Conservation (phyloP, 306 rosid genomes). For the Arachis stenosperma region DNA sequence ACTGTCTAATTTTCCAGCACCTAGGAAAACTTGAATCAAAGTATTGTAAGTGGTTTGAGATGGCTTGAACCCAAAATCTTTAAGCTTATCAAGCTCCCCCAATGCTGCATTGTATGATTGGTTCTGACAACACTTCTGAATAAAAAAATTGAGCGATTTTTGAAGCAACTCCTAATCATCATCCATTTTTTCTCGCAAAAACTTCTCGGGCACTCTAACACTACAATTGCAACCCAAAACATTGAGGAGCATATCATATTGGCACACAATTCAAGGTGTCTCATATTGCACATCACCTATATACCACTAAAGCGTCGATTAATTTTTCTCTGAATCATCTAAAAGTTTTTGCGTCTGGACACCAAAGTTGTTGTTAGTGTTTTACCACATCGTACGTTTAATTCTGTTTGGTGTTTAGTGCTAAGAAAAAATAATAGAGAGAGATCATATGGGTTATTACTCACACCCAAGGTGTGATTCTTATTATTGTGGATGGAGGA, state of each 20-base stretch:
- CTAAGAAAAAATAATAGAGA: too few species aligned
- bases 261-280: conserved; percentile 55
- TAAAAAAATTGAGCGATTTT: conserved; percentile 69
- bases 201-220: conserved; percentile 52
- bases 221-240: conserved; percentile 37
- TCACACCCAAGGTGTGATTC: too few species aligned
- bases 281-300: conserved; percentile 54
- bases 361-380: conserved; percentile 46
- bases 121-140: conserved; percentile 69
- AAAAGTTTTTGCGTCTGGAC: conserved; percentile 50
- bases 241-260: conserved; percentile 58
- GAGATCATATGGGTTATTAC: too few species aligned
- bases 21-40: conserved; percentile 72
- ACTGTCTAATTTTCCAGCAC: conserved; percentile 64
- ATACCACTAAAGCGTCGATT: conserved; percentile 51
- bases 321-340: conserved; percentile 63
- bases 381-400: background rate
- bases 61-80: conserved; percentile 79
- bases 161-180: conserved; percentile 63
- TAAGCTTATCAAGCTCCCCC: conserved; percentile 86
- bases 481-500: too few species aligned
- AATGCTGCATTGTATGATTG: conserved; percentile 78
- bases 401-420: too few species aligned
- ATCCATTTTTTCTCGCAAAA: conserved; percentile 54
- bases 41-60: conserved; percentile 65